Evolutionary conservation across 1,284 basidiomycete species (phyloP), one percentile per base, ranked within the genome.

Genomic region (Phellopilus nigrolimitatus): DNA sequence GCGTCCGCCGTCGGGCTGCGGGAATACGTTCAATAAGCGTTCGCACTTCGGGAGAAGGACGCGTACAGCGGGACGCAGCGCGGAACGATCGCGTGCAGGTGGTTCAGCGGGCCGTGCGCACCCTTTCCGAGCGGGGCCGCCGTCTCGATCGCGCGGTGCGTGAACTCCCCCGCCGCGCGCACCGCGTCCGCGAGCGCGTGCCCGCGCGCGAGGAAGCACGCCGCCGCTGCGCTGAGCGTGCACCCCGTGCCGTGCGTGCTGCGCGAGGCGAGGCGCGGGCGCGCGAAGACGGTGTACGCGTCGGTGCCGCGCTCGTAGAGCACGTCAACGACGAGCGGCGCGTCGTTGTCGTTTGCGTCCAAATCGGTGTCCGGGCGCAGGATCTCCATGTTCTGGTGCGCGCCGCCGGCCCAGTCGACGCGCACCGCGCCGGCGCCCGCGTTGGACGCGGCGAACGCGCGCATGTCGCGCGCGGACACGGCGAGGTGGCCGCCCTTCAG

Each of bases 241-340:
- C 94, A 98, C 1, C 95, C 95, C 0, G 95, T 97, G 1, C 95
- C 95, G 63, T 97, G 95, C 0, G 94, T 95, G 57, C 75, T 90
- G 21, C 68, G 77, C 8, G 85, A 84, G 3, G 85, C 73, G 21
- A 95, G 71, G 19, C 78, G 71, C 2, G 80, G 80, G 2, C 83
- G 78, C 17, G 86, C 74, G 55, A 87, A 89, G 13, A 92, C 55
- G 0, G 75, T 76, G 25, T 69, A 66, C 7, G 51, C 54, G 6
- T 64, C 68, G 9, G 39, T 49, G 40, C 61, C 61, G 31, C 56
- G 58, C 47, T 79, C 69, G 47, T 75, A 76, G 8, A 97, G 69
- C 0, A 94, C 74, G 62, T 97, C 93, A n/a, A 88, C 82, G 5
- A 95, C 85, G 30, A 89, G 64, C 3, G 66, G 59, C 0, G 13